These are phyloP conservation scores for Plasmodium knowlesi DNA, from an alignment of 169 alveolate species.

Conservation along the genomic window DNA sequence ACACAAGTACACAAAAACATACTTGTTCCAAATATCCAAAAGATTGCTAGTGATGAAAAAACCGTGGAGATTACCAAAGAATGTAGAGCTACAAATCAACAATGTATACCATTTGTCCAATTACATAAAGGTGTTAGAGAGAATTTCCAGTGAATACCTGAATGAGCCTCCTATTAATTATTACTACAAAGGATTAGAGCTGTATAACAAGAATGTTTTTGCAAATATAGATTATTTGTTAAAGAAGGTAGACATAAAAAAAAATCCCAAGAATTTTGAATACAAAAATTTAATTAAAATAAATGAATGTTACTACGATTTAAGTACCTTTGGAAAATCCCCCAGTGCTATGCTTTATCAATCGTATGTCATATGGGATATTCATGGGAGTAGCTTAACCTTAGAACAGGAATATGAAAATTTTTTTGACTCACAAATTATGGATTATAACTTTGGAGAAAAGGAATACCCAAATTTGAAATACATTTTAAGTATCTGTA, in stretches of 20 bases:
- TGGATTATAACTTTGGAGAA: constrained; percentile 79
- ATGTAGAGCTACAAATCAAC: constrained; percentile 81
- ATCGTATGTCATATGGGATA: constrained; percentile 81
- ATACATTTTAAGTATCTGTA: constrained; percentile 77
- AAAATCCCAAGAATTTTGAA: constrained; percentile 17
- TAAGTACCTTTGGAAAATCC: constrained; percentile 79
- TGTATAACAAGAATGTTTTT: constrained; percentile 71
- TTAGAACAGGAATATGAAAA: constrained; percentile 78
- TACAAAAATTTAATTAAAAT: constrained; percentile 62
- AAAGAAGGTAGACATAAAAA: constrained; percentile 71
- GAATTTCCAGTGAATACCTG: constrained; percentile 77
- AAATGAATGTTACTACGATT: constrained; percentile 79
- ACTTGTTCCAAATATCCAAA: constrained; percentile 74
- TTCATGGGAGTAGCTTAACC: constrained; percentile 75
- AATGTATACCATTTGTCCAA: constrained; percentile 79
- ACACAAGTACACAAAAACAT: constrained; percentile 71
- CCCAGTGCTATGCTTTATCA: constrained; percentile 79
- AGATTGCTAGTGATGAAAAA: constrained; percentile 83
- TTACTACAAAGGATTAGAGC: constrained; percentile 68
- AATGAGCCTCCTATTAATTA: constrained; percentile 69
- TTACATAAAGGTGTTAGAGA: constrained; percentile 80
- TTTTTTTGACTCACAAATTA: constrained; percentile 80
- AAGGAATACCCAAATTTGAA: constrained; percentile 80
- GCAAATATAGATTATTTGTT: constrained; percentile 76
- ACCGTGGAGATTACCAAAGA: constrained; percentile 86